Evolutionary conservation across 1,284 basidiomycete genomes (phyloP), one percentile per base, ranked within the genome.

Genomic region (Ceratobasidium sp.): DNA sequence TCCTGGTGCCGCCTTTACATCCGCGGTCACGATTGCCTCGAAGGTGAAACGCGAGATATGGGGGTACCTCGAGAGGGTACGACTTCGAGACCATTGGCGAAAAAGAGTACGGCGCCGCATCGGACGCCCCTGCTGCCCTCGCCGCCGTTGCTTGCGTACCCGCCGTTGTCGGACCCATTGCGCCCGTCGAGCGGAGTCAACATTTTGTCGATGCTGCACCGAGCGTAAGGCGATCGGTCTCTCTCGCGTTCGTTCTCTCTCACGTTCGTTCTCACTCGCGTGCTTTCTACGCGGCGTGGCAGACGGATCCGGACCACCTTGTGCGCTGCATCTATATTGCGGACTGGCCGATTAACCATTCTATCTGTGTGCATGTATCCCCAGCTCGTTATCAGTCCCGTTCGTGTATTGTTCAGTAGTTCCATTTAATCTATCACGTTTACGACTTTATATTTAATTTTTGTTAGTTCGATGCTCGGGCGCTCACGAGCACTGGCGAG

Each of bases 31-130:
- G 86, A 85, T 86, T 56, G 77, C 78, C 8, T 77, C 78, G 33
- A 82, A 82, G 78, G 80, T 81, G 33, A 56, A 84, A 67, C 84
- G 84, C 11, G 95, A 98, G 86, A 87, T 80, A 87, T 86, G n/a
- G n/a, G n/a, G n/a, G 51, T 85, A 86, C 80, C 85, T 84, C 74
- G 87, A 87, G 82, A 84, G 85, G 80, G n/a, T n/a, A n/a, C n/a
- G n/a, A n/a, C n/a, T 85, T 83, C 24, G 87, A 86, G 86, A 82
- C 83, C 66, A 83, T 86, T 24, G 86, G 87, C 62, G 86, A 84
- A 8, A 36, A 65, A 47, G 47, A 65, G 45, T 31, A 65, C n/a
- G 63, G 63, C 17, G 14, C 33, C 31, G 24, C 29, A 3, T 33
- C 15, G 27, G 45, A 36, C 14, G 11, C 60, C 3, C 44, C 60